Evolutionary conservation across 495 filamentous ascomycete genomes (phyloP).

Genomic region (Aspergillus conjunctus): DNA sequence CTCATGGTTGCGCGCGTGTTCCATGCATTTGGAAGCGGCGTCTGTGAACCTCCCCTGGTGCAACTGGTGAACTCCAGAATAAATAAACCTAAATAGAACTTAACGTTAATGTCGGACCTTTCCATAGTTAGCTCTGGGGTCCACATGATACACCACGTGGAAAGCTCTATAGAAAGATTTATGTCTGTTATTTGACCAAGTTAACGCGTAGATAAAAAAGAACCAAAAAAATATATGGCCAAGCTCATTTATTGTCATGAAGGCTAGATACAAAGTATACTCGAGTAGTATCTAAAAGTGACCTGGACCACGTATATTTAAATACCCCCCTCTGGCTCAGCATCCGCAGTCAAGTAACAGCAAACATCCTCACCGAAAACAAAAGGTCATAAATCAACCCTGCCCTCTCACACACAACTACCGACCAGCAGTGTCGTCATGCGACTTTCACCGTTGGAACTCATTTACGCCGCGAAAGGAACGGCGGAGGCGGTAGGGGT

Average conservation of each 20-base stretch:
- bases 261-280: too few relatives aligned
- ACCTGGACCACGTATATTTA: too few relatives aligned
- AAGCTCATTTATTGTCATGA: too few relatives aligned
- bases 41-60: conserved; percentile 65
- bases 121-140: too few relatives aligned
- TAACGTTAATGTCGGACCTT: too few relatives aligned
- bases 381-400: not conserved
- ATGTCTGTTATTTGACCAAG: too few relatives aligned
- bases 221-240: too few relatives aligned
- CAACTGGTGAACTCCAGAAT: conserved; percentile 69
- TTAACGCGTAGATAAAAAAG: too few relatives aligned
- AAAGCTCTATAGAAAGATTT: too few relatives aligned
- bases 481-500: not conserved
- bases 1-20: conserved; percentile 60
- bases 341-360: not conserved
- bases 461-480: not conserved
- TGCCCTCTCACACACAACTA: not conserved
- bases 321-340: not conserved
- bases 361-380: not conserved
- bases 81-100: too few relatives aligned
- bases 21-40: conserved; percentile 58
- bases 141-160: too few relatives aligned
- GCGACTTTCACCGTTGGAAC: not conserved
- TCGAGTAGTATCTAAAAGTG: too few relatives aligned
- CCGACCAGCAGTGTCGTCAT: not conserved